Percentiles rank a stretch among this genome's conserved stretches.
Evolutionary conservation across 305 asterid species (phyloP).

Genomic region (Fraxinus sp.): DNA sequence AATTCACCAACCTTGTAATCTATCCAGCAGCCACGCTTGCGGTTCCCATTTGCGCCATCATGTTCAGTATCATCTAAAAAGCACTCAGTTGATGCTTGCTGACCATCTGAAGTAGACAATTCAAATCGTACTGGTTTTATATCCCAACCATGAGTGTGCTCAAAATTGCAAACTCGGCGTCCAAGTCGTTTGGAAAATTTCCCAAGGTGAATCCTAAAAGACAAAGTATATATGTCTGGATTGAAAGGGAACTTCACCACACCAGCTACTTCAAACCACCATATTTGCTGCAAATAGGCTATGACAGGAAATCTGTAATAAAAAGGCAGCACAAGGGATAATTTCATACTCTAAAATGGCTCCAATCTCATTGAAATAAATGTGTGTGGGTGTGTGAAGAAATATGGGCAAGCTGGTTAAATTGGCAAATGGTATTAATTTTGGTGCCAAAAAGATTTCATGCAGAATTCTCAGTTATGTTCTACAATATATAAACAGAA

Average conservation of each 20-base stretch:
- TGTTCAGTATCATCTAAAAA: slow-evolving; percentile 58
- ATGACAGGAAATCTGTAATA: slow-evolving; percentile 72
- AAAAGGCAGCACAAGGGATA: slow-evolving; percentile 9
- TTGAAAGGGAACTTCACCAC: slow-evolving; percentile 78
- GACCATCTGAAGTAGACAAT: slow-evolving; percentile 82
- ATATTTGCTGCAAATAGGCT: slow-evolving; percentile 90
- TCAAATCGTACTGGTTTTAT: slow-evolving; percentile 75
- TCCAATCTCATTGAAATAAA: background rate
- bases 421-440: background rate
- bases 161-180: slow-evolving; percentile 71
- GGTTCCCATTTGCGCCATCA: slow-evolving; percentile 46
- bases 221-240: slow-evolving; percentile 74
- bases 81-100: slow-evolving; percentile 64
- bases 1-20: slow-evolving; percentile 88
- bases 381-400: background rate
- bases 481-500: background rate
- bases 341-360: slow-evolving; percentile 13
- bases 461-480: background rate
- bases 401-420: slow-evolving; percentile 12
- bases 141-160: slow-evolving; percentile 94
- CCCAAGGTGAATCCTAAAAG: slow-evolving; percentile 83
- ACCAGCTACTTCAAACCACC: slow-evolving; percentile 98
- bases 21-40: slow-evolving; percentile 85
- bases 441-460: background rate
- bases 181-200: slow-evolving; percentile 74